A percentile compares a stretch with the other conserved stretches of the same genome.
Conservation (phyloP, 495 filamentous ascomycete genomes). For the Aspergillus leporis region DNA sequence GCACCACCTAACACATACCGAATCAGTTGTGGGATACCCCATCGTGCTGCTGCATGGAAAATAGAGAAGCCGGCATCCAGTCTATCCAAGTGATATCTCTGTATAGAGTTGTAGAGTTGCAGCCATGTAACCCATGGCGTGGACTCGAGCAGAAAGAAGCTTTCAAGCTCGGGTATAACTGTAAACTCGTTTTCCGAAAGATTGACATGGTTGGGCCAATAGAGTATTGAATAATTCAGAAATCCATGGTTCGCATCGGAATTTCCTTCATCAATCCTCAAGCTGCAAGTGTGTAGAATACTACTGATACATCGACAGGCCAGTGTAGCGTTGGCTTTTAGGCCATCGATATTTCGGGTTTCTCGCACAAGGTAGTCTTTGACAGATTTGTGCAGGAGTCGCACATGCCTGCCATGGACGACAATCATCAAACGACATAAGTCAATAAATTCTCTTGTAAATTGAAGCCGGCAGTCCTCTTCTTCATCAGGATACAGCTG, state of each 20-base stretch:
- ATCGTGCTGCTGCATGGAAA: slow-evolving; percentile 16
- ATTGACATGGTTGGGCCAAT: too few relatives aligned
- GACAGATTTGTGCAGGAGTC: slow-evolving; percentile 25
- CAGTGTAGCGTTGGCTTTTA: slow-evolving; percentile 10
- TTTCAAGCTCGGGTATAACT: too few relatives aligned
- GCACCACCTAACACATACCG: neutral
- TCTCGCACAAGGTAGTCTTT: slow-evolving; percentile 22
- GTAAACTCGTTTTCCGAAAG: too few relatives aligned
- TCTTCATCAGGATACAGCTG: slow-evolving; percentile 19
- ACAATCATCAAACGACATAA: slow-evolving; percentile 23
- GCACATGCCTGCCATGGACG: slow-evolving; percentile 15
- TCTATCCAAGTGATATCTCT: neutral
- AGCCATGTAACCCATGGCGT: neutral
- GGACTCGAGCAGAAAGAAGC: too few relatives aligned
- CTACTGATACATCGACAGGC: slow-evolving; percentile 13
- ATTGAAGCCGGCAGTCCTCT: slow-evolving; percentile 14
- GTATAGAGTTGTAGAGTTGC: neutral
- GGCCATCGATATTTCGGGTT: neutral
- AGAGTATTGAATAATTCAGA: neutral
- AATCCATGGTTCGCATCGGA: neutral
- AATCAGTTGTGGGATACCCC: slow-evolving; percentile 8
- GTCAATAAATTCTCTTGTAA: slow-evolving; percentile 19
- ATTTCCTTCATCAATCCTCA: neutral
- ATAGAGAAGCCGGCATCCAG: neutral
- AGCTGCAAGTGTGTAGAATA: neutral